Conservation (phyloP, 495 filamentous ascomycete species). For the Penicillium dipodomyicola region DNA sequence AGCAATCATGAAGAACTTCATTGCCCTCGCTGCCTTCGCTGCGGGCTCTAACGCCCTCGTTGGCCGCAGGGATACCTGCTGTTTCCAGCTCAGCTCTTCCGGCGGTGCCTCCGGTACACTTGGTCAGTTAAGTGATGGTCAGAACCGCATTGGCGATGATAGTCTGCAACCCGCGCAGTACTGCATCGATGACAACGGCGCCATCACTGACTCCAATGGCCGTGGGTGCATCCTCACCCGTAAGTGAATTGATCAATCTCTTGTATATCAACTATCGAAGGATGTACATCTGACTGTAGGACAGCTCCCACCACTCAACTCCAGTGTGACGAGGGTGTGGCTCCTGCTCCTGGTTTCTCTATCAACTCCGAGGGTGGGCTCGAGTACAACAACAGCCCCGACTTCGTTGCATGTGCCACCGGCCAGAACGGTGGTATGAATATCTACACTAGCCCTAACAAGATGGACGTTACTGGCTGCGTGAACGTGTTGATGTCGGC, state of each 20-base stretch:
- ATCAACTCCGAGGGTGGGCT: constrained; percentile 49
- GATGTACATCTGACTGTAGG: constrained; percentile 14
- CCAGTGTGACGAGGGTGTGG: constrained; percentile 60
- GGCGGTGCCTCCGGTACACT: constrained; percentile 47
- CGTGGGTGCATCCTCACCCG: constrained; percentile 59
- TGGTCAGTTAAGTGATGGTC: constrained; percentile 55
- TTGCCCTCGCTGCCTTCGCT: constrained; percentile 39
- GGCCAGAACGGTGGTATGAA: constrained; percentile 49
- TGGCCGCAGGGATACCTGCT: constrained; percentile 41
- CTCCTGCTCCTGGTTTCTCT: constrained; percentile 45
- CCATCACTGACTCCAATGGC: constrained; percentile 51
- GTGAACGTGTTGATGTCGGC: constrained; percentile 46
- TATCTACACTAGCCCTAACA: constrained; percentile 48
- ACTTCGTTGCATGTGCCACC: constrained; percentile 55
- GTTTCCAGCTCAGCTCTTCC: constrained; percentile 50
- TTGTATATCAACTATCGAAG: constrained; percentile 8
- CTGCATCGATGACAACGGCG: constrained; percentile 47
- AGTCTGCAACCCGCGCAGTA: constrained; percentile 38
- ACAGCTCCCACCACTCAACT: constrained; percentile 57
- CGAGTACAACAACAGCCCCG: constrained; percentile 39
- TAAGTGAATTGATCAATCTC: constrained; percentile 23
- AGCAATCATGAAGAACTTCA: constrained; percentile 33
- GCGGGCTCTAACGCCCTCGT: constrained; percentile 43
- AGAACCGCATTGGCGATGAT: constrained; percentile 50
- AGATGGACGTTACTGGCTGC: constrained; percentile 45